Conservation (phyloP, 768 basidiomycete species). For the Pseudohyphozyma bogoriensis region DNA sequence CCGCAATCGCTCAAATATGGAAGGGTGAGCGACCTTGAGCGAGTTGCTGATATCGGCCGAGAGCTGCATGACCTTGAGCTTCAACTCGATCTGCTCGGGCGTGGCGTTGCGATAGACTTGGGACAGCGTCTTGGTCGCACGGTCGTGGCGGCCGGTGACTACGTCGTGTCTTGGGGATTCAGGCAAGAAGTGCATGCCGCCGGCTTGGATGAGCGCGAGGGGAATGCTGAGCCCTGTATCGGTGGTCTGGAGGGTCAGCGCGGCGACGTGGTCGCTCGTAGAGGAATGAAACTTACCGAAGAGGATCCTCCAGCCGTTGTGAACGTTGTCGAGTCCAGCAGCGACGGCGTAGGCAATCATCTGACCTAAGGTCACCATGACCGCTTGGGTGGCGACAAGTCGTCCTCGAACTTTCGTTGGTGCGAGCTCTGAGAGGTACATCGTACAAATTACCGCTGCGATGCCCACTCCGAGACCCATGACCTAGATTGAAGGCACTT, state of each 20-base stretch:
- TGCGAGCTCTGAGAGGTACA: conserved; percentile 2
- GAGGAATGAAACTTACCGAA: conserved; percentile 3
- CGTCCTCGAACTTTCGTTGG: background rate
- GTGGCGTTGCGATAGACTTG: conserved; percentile 5
- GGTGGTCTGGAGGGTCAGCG: background rate
- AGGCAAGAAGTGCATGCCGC: conserved; percentile 7
- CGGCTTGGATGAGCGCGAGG: background rate
- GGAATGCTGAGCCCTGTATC: background rate
- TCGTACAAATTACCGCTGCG: conserved; percentile 3
- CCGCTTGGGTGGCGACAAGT: conserved; percentile 5
- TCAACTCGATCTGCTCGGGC: background rate
- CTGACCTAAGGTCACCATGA: conserved; percentile 7
- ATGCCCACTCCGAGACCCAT: conserved; percentile 3
- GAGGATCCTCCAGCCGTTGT: conserved; percentile 8
- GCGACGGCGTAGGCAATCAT: conserved; percentile 1
- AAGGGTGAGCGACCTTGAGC: conserved; percentile 6
- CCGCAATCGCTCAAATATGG: background rate
- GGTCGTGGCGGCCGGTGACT: background rate
- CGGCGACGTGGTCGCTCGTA: conserved; percentile 1
- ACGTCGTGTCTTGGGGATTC: conserved; percentile 2
- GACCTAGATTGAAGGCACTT: background rate
- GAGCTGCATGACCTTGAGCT: conserved; percentile 15
- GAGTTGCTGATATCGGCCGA: background rate
- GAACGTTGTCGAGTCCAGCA: conserved; percentile 1
- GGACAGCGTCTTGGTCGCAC: background rate